Conservation (phyloP, 2,329 filamentous ascomycete species). For the Monilinia laxa region DNA sequence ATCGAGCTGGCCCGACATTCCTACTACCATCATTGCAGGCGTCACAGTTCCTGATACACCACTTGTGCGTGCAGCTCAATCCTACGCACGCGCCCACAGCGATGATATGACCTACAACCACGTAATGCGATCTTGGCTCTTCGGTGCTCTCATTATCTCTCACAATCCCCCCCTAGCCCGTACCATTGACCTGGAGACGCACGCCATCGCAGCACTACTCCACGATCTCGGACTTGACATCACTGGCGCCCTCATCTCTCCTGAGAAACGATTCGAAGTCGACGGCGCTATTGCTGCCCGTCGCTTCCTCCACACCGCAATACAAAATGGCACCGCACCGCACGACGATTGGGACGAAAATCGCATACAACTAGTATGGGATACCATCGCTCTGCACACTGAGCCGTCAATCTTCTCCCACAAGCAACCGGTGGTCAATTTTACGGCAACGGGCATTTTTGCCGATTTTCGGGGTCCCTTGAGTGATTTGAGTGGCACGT, state of each 20-base stretch:
- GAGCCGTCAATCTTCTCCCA: conserved; percentile 43
- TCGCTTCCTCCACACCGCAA: conserved; percentile 40
- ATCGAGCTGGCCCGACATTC: conserved; percentile 26
- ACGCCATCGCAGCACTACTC: conserved; percentile 44
- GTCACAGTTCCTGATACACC: conserved; percentile 42
- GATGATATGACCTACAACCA: conserved; percentile 44
- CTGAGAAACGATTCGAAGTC: conserved; percentile 51
- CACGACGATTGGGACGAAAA: conserved; percentile 43
- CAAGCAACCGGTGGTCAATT: conserved; percentile 47
- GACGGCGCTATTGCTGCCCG: conserved; percentile 50
- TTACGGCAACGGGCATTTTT: conserved; percentile 40
- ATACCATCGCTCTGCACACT: conserved; percentile 50
- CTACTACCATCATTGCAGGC: conserved; percentile 38
- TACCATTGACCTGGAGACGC: conserved; percentile 42
- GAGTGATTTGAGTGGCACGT: conserved; percentile 25
- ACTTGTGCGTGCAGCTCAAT: conserved; percentile 42
- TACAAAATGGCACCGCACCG: conserved; percentile 17
- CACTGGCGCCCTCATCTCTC: conserved; percentile 41
- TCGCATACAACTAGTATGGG: conserved; percentile 50
- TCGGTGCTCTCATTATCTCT: conserved; percentile 40
- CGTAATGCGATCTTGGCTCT: conserved; percentile 42
- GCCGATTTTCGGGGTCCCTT: conserved; percentile 44
- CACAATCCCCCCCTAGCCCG: neutral
- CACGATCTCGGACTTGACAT: conserved; percentile 48
- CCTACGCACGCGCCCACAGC: conserved; percentile 38